Evolutionary conservation across 1,139 yeast genomes (phyloP).

Genomic region (Sugiyamaella japonica): DNA sequence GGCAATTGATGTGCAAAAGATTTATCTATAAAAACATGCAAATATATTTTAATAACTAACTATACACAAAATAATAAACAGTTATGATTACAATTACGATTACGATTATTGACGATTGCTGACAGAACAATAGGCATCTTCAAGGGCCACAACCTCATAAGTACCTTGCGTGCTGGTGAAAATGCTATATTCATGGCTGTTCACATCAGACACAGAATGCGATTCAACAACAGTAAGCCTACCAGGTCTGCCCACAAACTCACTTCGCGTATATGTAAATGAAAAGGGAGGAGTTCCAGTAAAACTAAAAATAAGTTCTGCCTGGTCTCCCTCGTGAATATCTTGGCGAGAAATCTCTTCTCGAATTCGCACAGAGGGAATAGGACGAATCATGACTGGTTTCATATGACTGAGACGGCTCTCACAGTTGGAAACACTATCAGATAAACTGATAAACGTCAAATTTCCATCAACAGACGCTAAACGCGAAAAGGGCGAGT

Average conservation of each 20-base stretch:
- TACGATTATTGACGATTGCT: constrained; percentile 13
- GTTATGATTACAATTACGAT: no score
- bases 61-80: no score
- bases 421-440: constrained; percentile 72
- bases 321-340: constrained; percentile 77
- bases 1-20: background rate
- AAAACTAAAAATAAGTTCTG: constrained; percentile 52
- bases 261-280: constrained; percentile 55
- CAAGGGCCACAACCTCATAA: constrained; percentile 85
- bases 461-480: constrained; percentile 82
- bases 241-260: constrained; percentile 41
- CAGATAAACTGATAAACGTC: constrained; percentile 66
- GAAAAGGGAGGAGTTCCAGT: constrained; percentile 53
- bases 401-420: constrained; percentile 58
- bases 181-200: constrained; percentile 66
- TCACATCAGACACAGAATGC: constrained; percentile 68
- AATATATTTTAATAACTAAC: no score
- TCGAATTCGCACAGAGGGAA: constrained; percentile 88
- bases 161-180: constrained; percentile 87
- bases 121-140: constrained; percentile 74
- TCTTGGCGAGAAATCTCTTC: constrained; percentile 77
- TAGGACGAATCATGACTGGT: constrained; percentile 60
- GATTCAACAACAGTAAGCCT: constrained; percentile 66
- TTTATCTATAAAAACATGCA: no score
- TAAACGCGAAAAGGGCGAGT: constrained; percentile 59